A percentile compares a stretch with the other conserved stretches of the same genome.
phyloP scores from a whole-genome alignment of 345 rosid species.

The Bruguiera sexangula region DNA sequence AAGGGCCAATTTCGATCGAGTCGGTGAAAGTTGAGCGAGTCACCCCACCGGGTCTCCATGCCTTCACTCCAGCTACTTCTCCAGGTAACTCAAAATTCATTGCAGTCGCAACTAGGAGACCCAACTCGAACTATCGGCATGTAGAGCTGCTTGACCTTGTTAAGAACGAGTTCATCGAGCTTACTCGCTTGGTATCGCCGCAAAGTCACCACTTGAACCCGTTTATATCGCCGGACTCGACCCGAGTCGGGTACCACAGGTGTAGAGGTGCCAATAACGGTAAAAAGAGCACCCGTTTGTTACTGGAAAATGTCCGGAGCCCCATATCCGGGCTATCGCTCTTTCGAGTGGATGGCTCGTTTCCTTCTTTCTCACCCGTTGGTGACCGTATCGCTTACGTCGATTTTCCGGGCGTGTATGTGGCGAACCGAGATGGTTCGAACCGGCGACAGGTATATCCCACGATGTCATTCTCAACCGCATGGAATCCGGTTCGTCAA shows the following conservation, averaged over 20 bases:
- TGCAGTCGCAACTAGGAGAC: conserved; percentile 77
- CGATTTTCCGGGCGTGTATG: conserved; percentile 73
- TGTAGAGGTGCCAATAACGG: conserved; percentile 55
- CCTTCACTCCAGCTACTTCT: conserved; percentile 88
- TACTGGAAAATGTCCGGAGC: conserved; percentile 62
- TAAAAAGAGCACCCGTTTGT: conserved; percentile 37
- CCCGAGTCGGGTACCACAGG: conserved; percentile 73
- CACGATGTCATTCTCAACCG: conserved; percentile 58
- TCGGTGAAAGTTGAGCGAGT: conserved; percentile 54
- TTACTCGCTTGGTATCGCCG: conserved; percentile 69
- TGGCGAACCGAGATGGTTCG: conserved; percentile 77
- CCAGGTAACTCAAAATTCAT: conserved; percentile 70
- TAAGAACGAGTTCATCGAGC: conserved; percentile 49
- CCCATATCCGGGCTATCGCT: conserved; percentile 51
- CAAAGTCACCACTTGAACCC: conserved; percentile 75
- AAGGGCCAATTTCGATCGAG: conserved; percentile 29
- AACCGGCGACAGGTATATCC: conserved; percentile 46
- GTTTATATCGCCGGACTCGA: conserved; percentile 71
- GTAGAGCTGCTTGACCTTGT: conserved; percentile 65
- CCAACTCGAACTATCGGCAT: conserved; percentile 56
- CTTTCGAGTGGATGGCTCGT: conserved; percentile 82
- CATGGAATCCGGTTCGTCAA: conserved; percentile 67
- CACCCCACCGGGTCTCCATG: conserved; percentile 79
- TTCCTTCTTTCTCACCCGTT: conserved; percentile 71
- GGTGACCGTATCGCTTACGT: conserved; percentile 78